These are phyloP conservation scores for Globisporangium takayamanum DNA, from an alignment of 352 stramenopile species.

Conservation along the genomic window DNA sequence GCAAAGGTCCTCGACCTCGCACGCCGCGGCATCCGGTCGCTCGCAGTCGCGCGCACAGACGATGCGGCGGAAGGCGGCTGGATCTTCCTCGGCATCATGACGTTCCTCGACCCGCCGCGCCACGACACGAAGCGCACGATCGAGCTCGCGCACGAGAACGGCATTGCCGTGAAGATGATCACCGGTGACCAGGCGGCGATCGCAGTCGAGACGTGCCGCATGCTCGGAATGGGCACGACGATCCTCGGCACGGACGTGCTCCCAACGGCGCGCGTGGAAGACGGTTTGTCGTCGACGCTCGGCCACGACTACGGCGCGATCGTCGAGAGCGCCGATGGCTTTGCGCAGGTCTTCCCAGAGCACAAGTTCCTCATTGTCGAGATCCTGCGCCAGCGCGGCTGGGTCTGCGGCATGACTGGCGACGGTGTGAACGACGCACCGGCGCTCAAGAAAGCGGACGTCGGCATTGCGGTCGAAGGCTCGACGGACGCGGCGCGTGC, in stretches of 20 bases:
- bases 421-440: slow-evolving; percentile 65
- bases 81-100: slow-evolving; percentile 93
- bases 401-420: slow-evolving; percentile 74
- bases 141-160: slow-evolving; percentile 82
- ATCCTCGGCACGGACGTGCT: slow-evolving; percentile 78
- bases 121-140: slow-evolving; percentile 94
- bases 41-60: slow-evolving; percentile 83
- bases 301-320: slow-evolving; percentile 69
- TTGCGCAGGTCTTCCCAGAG: slow-evolving; percentile 90
- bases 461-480: slow-evolving; percentile 78
- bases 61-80: slow-evolving; percentile 73
- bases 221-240: slow-evolving; percentile 88
- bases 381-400: slow-evolving; percentile 72
- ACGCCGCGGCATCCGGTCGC: slow-evolving; percentile 78
- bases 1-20: slow-evolving; percentile 87
- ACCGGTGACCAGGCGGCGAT: slow-evolving; percentile 94
- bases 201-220: slow-evolving; percentile 89
- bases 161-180: slow-evolving; percentile 96
- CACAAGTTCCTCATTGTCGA: slow-evolving; percentile 92
- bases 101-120: slow-evolving; percentile 94
- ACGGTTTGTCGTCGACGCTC: slow-evolving; percentile 48
- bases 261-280: slow-evolving; percentile 47
- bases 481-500: slow-evolving; percentile 85
- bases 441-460: slow-evolving; percentile 60
- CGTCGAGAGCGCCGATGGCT: slow-evolving; percentile 91